Conservation (phyloP, 139 green algal genomes). For the Chlamydomonas applanata region DNA sequence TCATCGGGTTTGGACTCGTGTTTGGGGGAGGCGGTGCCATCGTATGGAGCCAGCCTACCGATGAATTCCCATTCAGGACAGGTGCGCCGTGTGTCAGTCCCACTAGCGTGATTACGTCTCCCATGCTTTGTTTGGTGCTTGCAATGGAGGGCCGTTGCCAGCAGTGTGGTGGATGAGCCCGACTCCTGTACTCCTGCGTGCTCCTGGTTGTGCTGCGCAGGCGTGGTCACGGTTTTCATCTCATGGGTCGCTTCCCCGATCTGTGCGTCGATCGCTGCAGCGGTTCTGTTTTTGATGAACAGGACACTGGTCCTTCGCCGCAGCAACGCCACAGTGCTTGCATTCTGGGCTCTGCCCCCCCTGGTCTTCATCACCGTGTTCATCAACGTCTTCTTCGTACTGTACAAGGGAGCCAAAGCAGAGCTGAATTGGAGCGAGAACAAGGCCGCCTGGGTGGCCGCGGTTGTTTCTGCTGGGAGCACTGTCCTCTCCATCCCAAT, state of each 20-base stretch:
- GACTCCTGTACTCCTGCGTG: no score
- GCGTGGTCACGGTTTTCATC: slow-evolving; percentile 5
- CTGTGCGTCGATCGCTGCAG: slow-evolving; percentile 9
- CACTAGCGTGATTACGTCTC: not conserved
- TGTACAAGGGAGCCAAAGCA: slow-evolving; percentile 30
- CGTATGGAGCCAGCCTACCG: slow-evolving; percentile 25
- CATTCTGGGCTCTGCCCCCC: slow-evolving; percentile 20
- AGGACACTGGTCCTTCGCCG: slow-evolving; percentile 32
- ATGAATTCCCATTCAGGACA: slow-evolving; percentile 32
- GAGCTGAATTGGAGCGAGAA: slow-evolving; percentile 1
- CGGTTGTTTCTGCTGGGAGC: not conserved
- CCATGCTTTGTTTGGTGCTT: no score
- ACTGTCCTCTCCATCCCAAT: slow-evolving; percentile 1
- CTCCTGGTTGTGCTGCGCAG: slow-evolving; percentile 23
- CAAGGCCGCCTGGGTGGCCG: slow-evolving; percentile 32
- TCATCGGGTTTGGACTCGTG: slow-evolving; percentile 48
- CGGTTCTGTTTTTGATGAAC: slow-evolving; percentile 33
- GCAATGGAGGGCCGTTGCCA: no score
- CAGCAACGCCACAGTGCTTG: slow-evolving; percentile 20
- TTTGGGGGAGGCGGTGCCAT: slow-evolving; percentile 33
- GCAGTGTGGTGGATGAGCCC: no score
- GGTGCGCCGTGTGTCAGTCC: not conserved
- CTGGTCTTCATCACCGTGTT: slow-evolving; percentile 40
- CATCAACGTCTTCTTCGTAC: slow-evolving; percentile 46
- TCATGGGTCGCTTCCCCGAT: slow-evolving; percentile 39